phyloP scores from a whole-genome alignment of 495 filamentous ascomycete genomes.

The Aspergillus bertholletiae region DNA sequence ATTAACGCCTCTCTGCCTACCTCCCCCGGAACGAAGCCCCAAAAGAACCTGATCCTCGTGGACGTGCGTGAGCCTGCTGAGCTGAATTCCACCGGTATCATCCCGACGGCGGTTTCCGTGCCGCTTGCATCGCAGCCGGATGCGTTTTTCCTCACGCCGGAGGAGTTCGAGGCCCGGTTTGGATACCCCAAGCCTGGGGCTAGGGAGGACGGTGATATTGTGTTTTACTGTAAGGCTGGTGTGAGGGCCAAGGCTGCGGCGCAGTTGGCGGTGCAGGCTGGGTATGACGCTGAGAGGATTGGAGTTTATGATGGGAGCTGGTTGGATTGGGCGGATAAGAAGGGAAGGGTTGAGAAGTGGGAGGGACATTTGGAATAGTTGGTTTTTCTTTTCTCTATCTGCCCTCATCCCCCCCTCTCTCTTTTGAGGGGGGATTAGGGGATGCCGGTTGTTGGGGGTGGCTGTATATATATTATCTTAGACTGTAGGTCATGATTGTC shows the following conservation, averaged over 20 bases:
- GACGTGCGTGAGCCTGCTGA: conserved; percentile 89
- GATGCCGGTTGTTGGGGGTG: neutral
- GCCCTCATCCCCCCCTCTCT: no score
- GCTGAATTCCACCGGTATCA: conserved; percentile 61
- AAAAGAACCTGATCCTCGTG: conserved; percentile 36
- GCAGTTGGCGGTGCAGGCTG: conserved; percentile 68
- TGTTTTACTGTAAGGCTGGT: conserved; percentile 93
- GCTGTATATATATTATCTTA: conserved; percentile 1
- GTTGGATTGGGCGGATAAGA: conserved; percentile 77
- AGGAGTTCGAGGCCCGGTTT: conserved; percentile 66
- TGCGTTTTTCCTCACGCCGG: conserved; percentile 64
- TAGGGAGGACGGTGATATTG: conserved; percentile 36
- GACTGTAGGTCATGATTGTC: no score
- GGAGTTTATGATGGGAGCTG: conserved; percentile 88
- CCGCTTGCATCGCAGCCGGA: conserved; percentile 76
- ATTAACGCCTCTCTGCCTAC: conserved; percentile 40
- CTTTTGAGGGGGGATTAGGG: neutral
- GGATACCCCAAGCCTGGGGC: conserved; percentile 41
- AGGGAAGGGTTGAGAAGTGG: conserved; percentile 57
- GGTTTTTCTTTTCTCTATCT: neutral
- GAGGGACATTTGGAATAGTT: conserved; percentile 29
- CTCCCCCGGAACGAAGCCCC: conserved; percentile 18
- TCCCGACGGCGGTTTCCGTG: conserved; percentile 76
- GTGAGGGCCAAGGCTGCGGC: conserved; percentile 81
- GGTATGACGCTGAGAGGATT: conserved; percentile 66